These are phyloP conservation scores for Polytrichum commune DNA, from an alignment of 225 moss, liverwort and hornwort genomes.

Conservation along the genomic window DNA sequence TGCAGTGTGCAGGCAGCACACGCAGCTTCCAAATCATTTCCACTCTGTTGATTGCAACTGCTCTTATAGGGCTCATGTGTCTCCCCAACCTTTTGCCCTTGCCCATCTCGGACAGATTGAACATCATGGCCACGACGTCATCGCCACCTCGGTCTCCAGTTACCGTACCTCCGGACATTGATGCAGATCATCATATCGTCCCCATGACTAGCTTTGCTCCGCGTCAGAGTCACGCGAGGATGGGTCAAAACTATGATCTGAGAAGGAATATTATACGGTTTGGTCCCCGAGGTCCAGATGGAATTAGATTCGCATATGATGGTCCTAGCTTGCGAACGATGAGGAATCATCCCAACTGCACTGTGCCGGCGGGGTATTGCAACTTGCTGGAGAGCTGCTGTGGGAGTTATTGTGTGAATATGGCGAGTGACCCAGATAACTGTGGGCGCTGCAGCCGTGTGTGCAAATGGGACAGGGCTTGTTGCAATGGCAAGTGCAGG, in stretches of 20 bases:
- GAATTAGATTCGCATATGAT: too few relatives aligned
- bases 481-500: conserved; percentile 57
- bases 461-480: conserved; percentile 30
- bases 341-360: neutral
- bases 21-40: conserved; percentile 17
- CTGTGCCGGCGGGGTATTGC: conserved; percentile 9
- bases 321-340: conserved; percentile 21
- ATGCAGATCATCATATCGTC: too few relatives aligned
- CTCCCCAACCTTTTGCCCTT: conserved; percentile 7
- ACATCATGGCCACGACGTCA: too few relatives aligned
- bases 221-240: too few relatives aligned
- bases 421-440: conserved; percentile 13
- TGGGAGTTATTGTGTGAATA: conserved; percentile 26
- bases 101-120: conserved; percentile 3
- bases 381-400: conserved; percentile 25
- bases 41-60: conserved; percentile 16
- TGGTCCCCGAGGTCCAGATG: neutral
- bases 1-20: conserved; percentile 10
- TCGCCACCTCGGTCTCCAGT: neutral
- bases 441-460: conserved; percentile 53
- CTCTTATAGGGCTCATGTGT: conserved; percentile 17
- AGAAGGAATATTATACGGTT: conserved; percentile 5
- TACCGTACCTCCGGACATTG: neutral
- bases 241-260: too few relatives aligned
- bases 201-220: too few relatives aligned